phyloP scores from a whole-genome alignment of 345 rosid genomes.

The Bruguiera sexangula region DNA sequence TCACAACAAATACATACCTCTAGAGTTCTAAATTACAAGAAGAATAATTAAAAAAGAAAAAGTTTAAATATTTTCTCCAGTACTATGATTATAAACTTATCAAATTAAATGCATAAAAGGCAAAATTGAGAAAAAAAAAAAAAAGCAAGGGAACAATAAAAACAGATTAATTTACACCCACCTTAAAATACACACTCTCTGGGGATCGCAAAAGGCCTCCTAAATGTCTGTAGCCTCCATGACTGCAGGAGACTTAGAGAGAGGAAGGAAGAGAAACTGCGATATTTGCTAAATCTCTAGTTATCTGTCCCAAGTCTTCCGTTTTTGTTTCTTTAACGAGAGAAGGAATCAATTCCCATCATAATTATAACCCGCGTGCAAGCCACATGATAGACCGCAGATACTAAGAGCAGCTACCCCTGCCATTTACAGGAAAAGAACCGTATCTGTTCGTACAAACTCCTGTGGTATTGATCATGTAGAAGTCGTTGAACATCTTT shows the following conservation, averaged over 20 bases:
- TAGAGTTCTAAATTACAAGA: not conserved
- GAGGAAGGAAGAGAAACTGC: not conserved
- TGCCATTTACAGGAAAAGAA: slow-evolving; percentile 14
- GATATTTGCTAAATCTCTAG: not conserved
- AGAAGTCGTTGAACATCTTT: slow-evolving; percentile 8
- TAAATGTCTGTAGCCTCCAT: slow-evolving; percentile 47
- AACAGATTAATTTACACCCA: not conserved
- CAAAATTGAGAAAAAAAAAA: not conserved
- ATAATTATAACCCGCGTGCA: slow-evolving; percentile 7
- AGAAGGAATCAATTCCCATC: slow-evolving; percentile 24
- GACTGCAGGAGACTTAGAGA: slow-evolving; percentile 5
- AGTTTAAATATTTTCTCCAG: too few species aligned
- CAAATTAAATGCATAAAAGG: not conserved
- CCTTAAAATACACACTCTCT: not conserved
- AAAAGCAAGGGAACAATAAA: not conserved
- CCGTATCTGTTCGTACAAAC: not conserved
- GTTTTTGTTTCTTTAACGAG: slow-evolving; percentile 9
- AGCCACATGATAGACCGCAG: slow-evolving; percentile 18
- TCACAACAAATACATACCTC: too few species aligned
- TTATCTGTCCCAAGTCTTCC: not conserved
- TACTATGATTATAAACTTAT: not conserved
- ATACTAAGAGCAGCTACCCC: slow-evolving; percentile 9
- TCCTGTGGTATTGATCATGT: slow-evolving; percentile 1
- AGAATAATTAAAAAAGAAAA: too few species aligned
- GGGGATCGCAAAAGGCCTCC: slow-evolving; percentile 24